Evolutionary conservation across 352 stramenopile species (phyloP), one percentile per base, ranked within the genome.

Genomic region (Phytophthora vignae): DNA sequence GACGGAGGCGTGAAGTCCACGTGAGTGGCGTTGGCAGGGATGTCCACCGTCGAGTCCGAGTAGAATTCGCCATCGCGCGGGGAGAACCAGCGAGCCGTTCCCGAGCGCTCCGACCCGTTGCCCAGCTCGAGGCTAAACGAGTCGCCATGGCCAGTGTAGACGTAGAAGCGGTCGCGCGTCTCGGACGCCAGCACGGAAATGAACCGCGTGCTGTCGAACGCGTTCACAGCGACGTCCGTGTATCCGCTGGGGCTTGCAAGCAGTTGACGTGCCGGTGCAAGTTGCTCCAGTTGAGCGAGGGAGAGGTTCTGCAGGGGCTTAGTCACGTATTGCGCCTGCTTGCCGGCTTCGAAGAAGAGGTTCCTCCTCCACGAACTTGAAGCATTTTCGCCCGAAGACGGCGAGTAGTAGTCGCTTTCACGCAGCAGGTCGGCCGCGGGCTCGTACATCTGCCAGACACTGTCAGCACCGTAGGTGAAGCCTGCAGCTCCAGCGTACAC

Each of bases 361-460:
- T 76, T 53, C 6, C 46, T 36, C 5, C 64, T 58, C 69, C 69
- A 76, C 9, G 69, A 76, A 36, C 69, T 40, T 1, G 57, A 69
- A 1, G 64, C 53, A 31, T 76, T 76, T 33, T 66, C 48, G 29
- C 53, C 57, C n/a, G 64, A 42, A 15, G 44, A 31, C 5, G 71
- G 60, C 4, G 42, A 52, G 49, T 73, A 73, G 53, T 69, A 76
- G 36, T 76, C 64, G 14, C 33, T 63, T 22, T 60, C 63, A 42
- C 52, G 52, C 0, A 68, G 57, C 15, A 76, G 62, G 2, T 71
- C 53, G 1, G 17, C 38, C 8, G 15, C 22, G 3, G 68, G 69
- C 40, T 76, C 69, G 53, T 76, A 76, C 57, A 76, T 72, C 6
- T 76, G 69, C 56, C 69, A 72, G 3, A 76, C 69, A 21, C 63